Base-by-base conservation (phyloP, 257 asterid genomes). In the Primulina eburnea region DNA sequence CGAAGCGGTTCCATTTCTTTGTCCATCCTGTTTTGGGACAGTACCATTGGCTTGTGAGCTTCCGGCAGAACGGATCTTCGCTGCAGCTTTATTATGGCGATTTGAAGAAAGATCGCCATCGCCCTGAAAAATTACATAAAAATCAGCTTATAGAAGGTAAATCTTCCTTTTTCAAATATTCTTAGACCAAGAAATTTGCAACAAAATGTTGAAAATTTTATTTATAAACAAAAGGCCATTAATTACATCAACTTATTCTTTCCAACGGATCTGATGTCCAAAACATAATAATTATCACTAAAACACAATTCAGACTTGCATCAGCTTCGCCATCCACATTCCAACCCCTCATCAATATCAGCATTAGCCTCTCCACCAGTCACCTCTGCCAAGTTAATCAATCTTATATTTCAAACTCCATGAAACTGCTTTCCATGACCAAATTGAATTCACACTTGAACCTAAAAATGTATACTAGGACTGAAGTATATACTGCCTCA, bases 81-180 rank as follows among this genome's bases (percentile, higher is more conserved):
- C 69, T 78, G 82, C 56, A 80, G 78, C 77, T 88, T 77, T 91
- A 81, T 66, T 84, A 38, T 80, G 86, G 72, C 89, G 89, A 69
- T 53, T 85, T 63, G 87, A 89, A 35, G 93, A 87, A 78, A 77
- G 95, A 78, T 90, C 96, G 26, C 76, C 87, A 75, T 87, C 84
- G 65, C 88, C 95, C 98, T 92, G 88, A 76, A 64, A 78, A 68
- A 21, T 70, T 75, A 53, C 62, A 77, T 76, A 77, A 16, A 60
- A 59, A 62, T 43, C 53, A 68, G 63, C 50, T 57, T 26, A 71
- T 43, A 52, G 34, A 14, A 71, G 66, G 72, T 64, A 60, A 24
- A 67, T 66, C 60, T 60, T 43, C 69, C 47, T n/a, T 29, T 33
- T 14, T 24, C 26, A 65, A 11, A 65, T 38, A 65, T 37, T 59